Percentiles rank a stretch among this genome's conserved stretches.
These are phyloP conservation scores for Neurospora sp. DNA, from an alignment of 2,329 filamentous ascomycete species.

Conservation along the genomic window DNA sequence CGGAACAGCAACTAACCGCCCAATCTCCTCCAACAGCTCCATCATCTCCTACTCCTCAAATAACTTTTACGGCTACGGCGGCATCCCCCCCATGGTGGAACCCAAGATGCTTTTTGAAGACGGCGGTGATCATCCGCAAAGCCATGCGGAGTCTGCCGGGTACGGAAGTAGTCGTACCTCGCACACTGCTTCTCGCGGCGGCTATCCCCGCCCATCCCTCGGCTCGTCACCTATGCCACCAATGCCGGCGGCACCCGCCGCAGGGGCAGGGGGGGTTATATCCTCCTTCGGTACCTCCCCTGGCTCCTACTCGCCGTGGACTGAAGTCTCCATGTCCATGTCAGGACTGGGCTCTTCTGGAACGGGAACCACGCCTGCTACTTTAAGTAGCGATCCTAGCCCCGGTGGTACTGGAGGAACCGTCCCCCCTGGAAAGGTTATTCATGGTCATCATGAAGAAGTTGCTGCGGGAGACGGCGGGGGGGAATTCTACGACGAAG, in stretches of 20 bases:
- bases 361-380: conserved; percentile 13
- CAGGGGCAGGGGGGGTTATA: not conserved
- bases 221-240: not conserved
- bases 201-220: not conserved
- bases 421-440: conserved; percentile 8
- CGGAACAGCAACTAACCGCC: not conserved
- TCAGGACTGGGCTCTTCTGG: not conserved
- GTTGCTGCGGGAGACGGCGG: not conserved
- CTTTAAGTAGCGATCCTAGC: not conserved
- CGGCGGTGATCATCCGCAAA: conserved; percentile 3
- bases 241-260: not conserved
- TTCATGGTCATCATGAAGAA: not conserved
- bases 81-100: conserved; percentile 13
- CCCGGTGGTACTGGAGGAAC: not conserved
- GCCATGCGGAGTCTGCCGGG: conserved; percentile 1
- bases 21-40: conserved; percentile 2
- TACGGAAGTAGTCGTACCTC: conserved; percentile 5
- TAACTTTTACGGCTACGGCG: conserved; percentile 5
- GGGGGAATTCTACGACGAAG: not conserved
- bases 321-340: not conserved
- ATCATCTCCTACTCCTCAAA: conserved; percentile 3
- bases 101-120: conserved; percentile 16
- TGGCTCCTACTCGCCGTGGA: not conserved
- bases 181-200: not conserved
- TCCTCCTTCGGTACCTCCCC: not conserved